phyloP scores from a whole-genome alignment of 148 eudicot species.

The Fagopyrum tataricum region DNA sequence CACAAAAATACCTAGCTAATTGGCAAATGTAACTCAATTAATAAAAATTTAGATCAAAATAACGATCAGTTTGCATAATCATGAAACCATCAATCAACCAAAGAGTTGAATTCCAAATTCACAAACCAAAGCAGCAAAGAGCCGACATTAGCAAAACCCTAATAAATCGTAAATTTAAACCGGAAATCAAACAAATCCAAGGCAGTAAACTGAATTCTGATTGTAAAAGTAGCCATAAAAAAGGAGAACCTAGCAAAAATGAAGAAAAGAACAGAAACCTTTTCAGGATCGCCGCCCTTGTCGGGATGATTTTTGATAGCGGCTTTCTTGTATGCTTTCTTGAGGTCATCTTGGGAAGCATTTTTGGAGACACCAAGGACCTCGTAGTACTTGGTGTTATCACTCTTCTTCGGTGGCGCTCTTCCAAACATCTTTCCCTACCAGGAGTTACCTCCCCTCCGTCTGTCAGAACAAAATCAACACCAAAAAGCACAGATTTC shows the following conservation, averaged over 20 bases:
- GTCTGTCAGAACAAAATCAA: neutral
- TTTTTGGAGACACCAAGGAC: constrained; percentile 8
- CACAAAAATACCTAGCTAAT: neutral
- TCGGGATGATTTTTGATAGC: constrained; percentile 14
- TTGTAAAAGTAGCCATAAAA: neutral
- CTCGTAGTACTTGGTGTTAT: constrained; percentile 15
- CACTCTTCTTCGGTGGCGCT: constrained; percentile 8
- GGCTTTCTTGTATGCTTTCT: constrained; percentile 12
- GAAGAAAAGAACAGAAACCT: neutral
- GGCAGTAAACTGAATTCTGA: neutral
- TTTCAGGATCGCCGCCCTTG: constrained; percentile 16
- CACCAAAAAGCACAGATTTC: neutral
- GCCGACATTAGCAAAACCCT: neutral
- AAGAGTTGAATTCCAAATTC: neutral
- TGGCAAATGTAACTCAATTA: neutral
- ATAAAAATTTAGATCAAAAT: neutral
- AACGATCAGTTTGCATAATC: neutral
- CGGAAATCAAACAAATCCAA: neutral
- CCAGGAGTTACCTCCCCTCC: neutral
- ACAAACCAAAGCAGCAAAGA: neutral
- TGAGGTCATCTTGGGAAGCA: constrained; percentile 13
- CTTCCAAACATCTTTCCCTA: constrained; percentile 2
- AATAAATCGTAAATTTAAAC: neutral
- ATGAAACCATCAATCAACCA: neutral
- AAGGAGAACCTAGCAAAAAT: neutral